Evolutionary conservation across 495 filamentous ascomycete species (phyloP), one percentile per base, ranked within the genome.

Genomic region (Poronia punctata): DNA sequence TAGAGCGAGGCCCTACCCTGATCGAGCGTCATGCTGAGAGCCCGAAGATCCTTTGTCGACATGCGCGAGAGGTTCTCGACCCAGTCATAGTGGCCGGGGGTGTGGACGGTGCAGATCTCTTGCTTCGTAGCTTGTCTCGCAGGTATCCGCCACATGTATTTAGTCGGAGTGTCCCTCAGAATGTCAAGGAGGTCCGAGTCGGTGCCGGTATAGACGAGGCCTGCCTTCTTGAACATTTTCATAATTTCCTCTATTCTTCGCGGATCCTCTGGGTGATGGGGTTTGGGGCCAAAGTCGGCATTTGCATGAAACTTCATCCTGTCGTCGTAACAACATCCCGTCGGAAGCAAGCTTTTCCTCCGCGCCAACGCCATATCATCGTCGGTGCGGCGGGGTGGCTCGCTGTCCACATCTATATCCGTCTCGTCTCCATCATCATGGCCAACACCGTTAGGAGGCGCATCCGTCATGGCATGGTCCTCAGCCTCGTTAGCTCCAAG

Each of bases 301-400:
- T 94, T 93, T 24, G 81, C 81, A 54, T 98, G 92, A 45, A 84
- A 80, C 37, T 88, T 84, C 92, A 98, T 98, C 14, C 88, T 78
- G 17, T 78, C 74, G 65, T 98, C 92, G 58, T 96, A 98, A 48
- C 87, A 92, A 29, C 83, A 72, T 24, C 93, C 80, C 6, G 85
- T 83, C 4, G 85, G 64, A 32, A 88, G 62, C 17, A 60, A 26
- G 14, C 61, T 54, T 29, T 56, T 56, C 14, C 56, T 47, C 10
- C 32, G 43, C 18, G 58, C 35, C 3, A 19, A 38, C 20, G 40
- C 35, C 5, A 51, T 26, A 3, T 40, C 24, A 11, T 44, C 38
- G 5, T 48, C 36, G 6, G 28, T 48, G 5, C 48, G 47, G 17
- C 3, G 12, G 11, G 46, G 32, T 1, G 43, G 40, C 8, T 60